These are phyloP conservation scores for Maudiozyma bulderi DNA, from an alignment of 805 yeast species.

Conservation along the genomic window DNA sequence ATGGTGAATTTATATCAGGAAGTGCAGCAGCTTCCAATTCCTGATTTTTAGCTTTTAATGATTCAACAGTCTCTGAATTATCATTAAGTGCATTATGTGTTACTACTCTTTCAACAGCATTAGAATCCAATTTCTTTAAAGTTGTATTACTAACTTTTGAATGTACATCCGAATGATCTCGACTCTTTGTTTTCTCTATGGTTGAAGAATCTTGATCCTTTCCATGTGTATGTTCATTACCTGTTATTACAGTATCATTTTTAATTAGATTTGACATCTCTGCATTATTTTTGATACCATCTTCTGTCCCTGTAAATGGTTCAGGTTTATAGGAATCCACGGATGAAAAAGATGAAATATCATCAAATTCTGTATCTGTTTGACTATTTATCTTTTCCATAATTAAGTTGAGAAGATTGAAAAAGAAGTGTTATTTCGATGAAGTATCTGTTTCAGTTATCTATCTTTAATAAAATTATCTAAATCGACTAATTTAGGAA, in stretches of 20 bases:
- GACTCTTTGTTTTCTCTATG: background rate
- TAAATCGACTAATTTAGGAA: too few species aligned
- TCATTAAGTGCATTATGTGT: conserved; percentile 17
- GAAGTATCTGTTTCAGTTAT: too few species aligned
- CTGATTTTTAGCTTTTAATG: conserved; percentile 12
- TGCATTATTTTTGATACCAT: background rate
- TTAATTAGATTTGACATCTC: background rate
- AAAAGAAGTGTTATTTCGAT: too few species aligned
- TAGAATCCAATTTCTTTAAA: conserved; percentile 9
- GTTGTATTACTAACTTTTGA: conserved; percentile 7
- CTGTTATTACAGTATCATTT: conserved; percentile 2
- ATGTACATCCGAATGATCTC: conserved; percentile 8
- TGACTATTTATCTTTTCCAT: background rate
- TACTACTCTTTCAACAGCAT: conserved; percentile 15
- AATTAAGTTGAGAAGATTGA: background rate
- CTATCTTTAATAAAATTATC: too few species aligned
- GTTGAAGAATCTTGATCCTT: background rate
- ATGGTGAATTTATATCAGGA: conserved; percentile 19
- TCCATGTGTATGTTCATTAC: background rate
- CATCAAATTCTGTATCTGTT: conserved; percentile 18
- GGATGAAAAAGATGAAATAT: conserved; percentile 22
- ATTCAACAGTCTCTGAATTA: conserved; percentile 20
- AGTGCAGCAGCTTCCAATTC: conserved; percentile 7
- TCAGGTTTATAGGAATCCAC: conserved; percentile 21
- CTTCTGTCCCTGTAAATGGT: conserved; percentile 9